Evolutionary conservation across 768 basidiomycete genomes (phyloP), one percentile per base, ranked within the genome.

Genomic region (Sarcodon aspratus): DNA sequence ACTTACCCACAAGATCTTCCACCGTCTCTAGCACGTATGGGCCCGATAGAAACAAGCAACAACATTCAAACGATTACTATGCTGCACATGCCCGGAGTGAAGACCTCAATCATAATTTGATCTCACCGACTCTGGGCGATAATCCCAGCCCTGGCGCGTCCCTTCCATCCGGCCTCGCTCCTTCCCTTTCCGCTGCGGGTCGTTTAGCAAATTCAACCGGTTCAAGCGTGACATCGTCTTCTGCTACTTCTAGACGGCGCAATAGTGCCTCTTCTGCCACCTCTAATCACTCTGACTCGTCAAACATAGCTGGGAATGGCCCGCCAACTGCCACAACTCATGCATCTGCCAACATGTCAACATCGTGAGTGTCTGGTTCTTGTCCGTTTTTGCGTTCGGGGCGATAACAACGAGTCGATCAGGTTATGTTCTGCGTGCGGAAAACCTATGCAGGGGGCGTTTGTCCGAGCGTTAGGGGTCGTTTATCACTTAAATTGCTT

Each of bases 401-500:
- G 27, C n/a, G 34, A 17, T 27, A 37, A n/a, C 49, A 44, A 52
- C 52, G 46, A 50, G 55, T 51, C 46, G 52, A 52, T 50, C 56
- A 33, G 36, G 12, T 33, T 36, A 53, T 90, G 87, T 59, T 78
- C 82, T 21, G 78, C 87, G 10, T 89, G 87, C 59, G 81, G 80
- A 36, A 81, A 82, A 60, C 67, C 79, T 36, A 87, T 97, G 80
- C 85, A 92, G 52, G 95, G 96, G 10, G 92, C 94, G 44, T 98
- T 97, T 66, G 96, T 99, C 34, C 79, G 96, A 50, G 96, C 96
- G 0, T 71, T 99, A 46, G 85, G 88, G 50, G 86, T 88, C 0
- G 91, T 97, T 18, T 98, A 83, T 62, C 96, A 99, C 66, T 66
- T 98, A n/a, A 87, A 89, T 57, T 99, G 96, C 70, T 99, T 99